phyloP scores from a whole-genome alignment of 2,329 filamentous ascomycete genomes.

The Leptodontidium sp. region DNA sequence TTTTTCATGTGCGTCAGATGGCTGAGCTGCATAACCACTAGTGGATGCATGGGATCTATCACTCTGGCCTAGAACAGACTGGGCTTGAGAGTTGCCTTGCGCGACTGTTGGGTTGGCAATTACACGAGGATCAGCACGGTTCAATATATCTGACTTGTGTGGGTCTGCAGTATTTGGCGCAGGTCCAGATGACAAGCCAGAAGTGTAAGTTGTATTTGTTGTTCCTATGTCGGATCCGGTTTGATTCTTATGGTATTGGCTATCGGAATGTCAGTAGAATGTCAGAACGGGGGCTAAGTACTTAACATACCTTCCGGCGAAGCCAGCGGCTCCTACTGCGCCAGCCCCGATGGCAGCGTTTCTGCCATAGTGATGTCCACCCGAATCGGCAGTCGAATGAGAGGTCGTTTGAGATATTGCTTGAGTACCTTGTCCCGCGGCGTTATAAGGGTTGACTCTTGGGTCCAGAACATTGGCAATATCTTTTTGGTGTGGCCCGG shows the following conservation, averaged over 20 bases:
- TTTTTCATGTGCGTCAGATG: constrained; percentile 4
- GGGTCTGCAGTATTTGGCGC: constrained; percentile 47
- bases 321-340: constrained; percentile 24
- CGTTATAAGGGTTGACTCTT: constrained; percentile 15
- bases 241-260: constrained; percentile 24
- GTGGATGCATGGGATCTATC: constrained; percentile 8
- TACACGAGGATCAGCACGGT: constrained; percentile 52
- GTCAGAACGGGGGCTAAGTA: background rate
- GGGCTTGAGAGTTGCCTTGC: constrained; percentile 8
- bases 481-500: constrained; percentile 17
- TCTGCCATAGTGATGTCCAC: constrained; percentile 39
- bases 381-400: constrained; percentile 6
- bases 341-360: constrained; percentile 30
- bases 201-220: background rate
- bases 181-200: constrained; percentile 28
- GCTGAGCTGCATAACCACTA: constrained; percentile 3
- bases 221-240: background rate
- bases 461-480: constrained; percentile 13
- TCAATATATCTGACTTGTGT: constrained; percentile 48
- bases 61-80: constrained; percentile 2
- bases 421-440: constrained; percentile 3
- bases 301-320: constrained; percentile 26
- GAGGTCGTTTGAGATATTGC: background rate
- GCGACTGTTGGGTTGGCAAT: constrained; percentile 38
- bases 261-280: background rate